These are phyloP conservation scores for Ogataea wickerhamii DNA, from an alignment of 805 yeast species.

Conservation along the genomic window DNA sequence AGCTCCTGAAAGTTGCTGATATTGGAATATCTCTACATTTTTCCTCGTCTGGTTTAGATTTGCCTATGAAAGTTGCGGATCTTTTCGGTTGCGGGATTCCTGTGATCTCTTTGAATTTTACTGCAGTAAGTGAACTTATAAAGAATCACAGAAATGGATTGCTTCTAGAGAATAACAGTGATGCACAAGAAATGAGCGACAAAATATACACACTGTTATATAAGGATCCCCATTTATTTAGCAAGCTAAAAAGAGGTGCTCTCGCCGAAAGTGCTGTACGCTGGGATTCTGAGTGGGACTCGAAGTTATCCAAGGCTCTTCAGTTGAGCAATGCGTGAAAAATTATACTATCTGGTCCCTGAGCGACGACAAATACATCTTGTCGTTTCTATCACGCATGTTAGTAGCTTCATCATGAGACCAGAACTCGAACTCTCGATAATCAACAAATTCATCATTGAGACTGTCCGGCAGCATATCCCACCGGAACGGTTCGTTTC, in stretches of 20 bases:
- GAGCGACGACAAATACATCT: conserved; percentile 28
- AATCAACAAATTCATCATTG: conserved; percentile 31
- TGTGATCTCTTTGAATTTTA: conserved; percentile 72
- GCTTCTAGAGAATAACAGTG: conserved; percentile 37
- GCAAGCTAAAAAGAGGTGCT: conserved; percentile 63
- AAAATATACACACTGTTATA: conserved; percentile 32
- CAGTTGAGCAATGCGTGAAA: conserved; percentile 5
- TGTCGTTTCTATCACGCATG: conserved; percentile 30
- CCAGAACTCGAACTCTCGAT: conserved; percentile 23
- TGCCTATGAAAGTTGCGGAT: conserved; percentile 97
- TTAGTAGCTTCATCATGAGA: conserved; percentile 28
- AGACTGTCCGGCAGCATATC: conserved; percentile 47
- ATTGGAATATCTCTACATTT: conserved; percentile 86
- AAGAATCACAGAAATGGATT: conserved; percentile 68
- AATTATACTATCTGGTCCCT: conserved; percentile 4
- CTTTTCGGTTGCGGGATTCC: conserved; percentile 96
- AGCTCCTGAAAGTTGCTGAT: conserved; percentile 71
- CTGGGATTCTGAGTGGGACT: conserved; percentile 79
- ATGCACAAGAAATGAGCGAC: conserved; percentile 43
- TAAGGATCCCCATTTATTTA: conserved; percentile 22
- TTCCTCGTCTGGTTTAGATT: conserved; percentile 88
- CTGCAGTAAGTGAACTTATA: conserved; percentile 77
- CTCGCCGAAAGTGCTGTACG: conserved; percentile 57
- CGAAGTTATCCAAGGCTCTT: conserved; percentile 37
- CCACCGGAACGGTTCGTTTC: conserved; percentile 15